Base-by-base conservation (phyloP, 1,139 yeast genomes). In the Taphrina communis region DNA sequence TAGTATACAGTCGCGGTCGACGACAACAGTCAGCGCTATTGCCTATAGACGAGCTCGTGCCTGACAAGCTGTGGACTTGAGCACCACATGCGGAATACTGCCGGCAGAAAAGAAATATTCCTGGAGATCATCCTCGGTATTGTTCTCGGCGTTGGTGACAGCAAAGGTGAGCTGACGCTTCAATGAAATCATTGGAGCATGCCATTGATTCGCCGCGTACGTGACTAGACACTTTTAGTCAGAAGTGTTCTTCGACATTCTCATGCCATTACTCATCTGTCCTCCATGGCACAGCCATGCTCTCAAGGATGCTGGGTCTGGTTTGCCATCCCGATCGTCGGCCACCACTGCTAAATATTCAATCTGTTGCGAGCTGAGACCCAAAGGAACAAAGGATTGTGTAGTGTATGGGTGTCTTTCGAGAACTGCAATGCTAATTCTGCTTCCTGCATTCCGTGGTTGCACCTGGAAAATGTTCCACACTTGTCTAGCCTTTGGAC, bases 401-500 rank as follows among this genome's bases (percentile, higher is more conserved):
- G 97, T 88, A n/a, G 94, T 84, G 75, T 78, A 89, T 7, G 97
- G 97, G 76, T 93, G 98, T 78, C 96, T 84, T 76, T 93, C 98
- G 44, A 93, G 81, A 1, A 92, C 97, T 8, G 55, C 17, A 17
- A 68, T 42, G 31, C 50, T 31, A 12, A 51, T 46, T 2, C 14
- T 35, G 17, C 52, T 36, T n/a, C 56, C 58, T 12, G 41, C 51
- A 14, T 39, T 14, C 7, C 65, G 48, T 3, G 68, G 68, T 6
- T 35, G 17, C 17, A 56, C 61, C 19, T 48, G 17, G 36, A 68
- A 68, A 21, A 68, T 44, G 56, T 68, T 68, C 70, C 70, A 68
- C 4, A 51, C 59, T n/a, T 41, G 66, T 12, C 17, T n/a, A 9
- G 65, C 61, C 21, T 50, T 41, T 7, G 70, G 66, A 31, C 53